A percentile compares a stretch with the other conserved stretches of the same genome.
Evolutionary conservation across 306 rosid species (phyloP).

Genomic region (Pyrus bretschneideri): DNA sequence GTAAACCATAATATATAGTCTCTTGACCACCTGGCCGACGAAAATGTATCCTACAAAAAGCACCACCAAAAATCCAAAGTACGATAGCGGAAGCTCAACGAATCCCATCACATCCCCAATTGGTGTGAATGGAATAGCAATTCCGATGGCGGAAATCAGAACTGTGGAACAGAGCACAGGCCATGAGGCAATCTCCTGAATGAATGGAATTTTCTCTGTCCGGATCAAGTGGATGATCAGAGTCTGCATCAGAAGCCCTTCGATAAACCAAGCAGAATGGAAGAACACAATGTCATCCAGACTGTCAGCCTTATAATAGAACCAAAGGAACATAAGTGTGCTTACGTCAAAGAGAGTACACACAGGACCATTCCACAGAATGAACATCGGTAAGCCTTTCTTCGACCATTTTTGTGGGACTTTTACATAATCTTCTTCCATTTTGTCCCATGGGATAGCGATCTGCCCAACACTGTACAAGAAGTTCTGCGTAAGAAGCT

Average conservation of each 20-base stretch:
- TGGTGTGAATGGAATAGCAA: constrained; percentile 51
- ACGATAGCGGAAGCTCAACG: constrained; percentile 41
- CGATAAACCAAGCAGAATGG: constrained; percentile 77
- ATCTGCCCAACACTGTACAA: constrained; percentile 72
- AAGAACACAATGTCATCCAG: constrained; percentile 28
- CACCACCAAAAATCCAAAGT: constrained; percentile 47
- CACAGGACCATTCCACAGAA: constrained; percentile 75
- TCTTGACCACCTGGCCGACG: constrained; percentile 60
- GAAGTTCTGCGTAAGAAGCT: constrained; percentile 72
- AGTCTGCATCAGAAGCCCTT: constrained; percentile 78
- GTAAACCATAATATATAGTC: constrained; percentile 44
- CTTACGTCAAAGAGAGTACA: constrained; percentile 62
- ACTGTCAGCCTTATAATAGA: constrained; percentile 30
- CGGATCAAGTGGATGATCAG: constrained; percentile 65
- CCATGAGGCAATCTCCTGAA: constrained; percentile 73
- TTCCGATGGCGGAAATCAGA: constrained; percentile 51
- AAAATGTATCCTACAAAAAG: constrained; percentile 55
- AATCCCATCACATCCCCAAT: constrained; percentile 53
- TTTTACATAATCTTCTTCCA: constrained; percentile 58
- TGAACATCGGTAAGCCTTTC: constrained; percentile 52
- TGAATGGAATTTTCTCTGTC: constrained; percentile 64
- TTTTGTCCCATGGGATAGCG: constrained; percentile 58
- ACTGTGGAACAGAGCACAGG: constrained; percentile 71
- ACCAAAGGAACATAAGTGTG: constrained; percentile 53
- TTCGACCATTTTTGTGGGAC: constrained; percentile 60